Percentiles rank a stretch among this genome's conserved stretches.
Conservation (phyloP, 257 asterid genomes). For the Gentiana straminea region DNA sequence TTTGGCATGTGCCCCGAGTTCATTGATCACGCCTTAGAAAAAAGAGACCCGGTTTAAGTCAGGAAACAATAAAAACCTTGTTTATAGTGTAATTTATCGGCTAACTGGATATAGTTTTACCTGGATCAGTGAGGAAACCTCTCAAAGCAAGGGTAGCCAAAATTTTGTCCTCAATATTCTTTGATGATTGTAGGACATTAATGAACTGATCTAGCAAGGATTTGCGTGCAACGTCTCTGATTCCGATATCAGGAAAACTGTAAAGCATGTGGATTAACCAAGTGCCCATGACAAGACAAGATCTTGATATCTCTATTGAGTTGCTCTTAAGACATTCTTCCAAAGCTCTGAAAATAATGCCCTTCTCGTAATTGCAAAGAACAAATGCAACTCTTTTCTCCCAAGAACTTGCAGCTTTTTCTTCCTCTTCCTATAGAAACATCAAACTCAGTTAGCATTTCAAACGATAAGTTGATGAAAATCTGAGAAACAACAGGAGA, state of each 20-base stretch:
- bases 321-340: slow-evolving; percentile 63
- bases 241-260: slow-evolving; percentile 55
- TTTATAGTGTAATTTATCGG: neutral
- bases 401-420: slow-evolving; percentile 54
- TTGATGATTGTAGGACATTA: slow-evolving; percentile 60
- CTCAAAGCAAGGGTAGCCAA: slow-evolving; percentile 63
- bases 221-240: slow-evolving; percentile 52
- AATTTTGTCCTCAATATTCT: slow-evolving; percentile 65
- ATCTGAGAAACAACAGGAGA: neutral
- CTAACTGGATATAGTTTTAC: slow-evolving; percentile 16
- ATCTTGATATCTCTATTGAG: slow-evolving; percentile 59
- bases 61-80: neutral
- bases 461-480: neutral
- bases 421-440: slow-evolving; percentile 49
- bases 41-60: slow-evolving; percentile 6
- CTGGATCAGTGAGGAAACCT: slow-evolving; percentile 53
- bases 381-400: slow-evolving; percentile 62
- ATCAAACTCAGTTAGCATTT: neutral
- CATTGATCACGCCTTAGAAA: slow-evolving; percentile 42
- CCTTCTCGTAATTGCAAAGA: slow-evolving; percentile 62
- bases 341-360: slow-evolving; percentile 50
- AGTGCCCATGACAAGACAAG: slow-evolving; percentile 51
- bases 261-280: slow-evolving; percentile 77
- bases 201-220: slow-evolving; percentile 63
- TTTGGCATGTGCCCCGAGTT: slow-evolving; percentile 45